Base-by-base conservation (phyloP, 371 early-diverging fungal species). In the Scutellospora calospora region DNA sequence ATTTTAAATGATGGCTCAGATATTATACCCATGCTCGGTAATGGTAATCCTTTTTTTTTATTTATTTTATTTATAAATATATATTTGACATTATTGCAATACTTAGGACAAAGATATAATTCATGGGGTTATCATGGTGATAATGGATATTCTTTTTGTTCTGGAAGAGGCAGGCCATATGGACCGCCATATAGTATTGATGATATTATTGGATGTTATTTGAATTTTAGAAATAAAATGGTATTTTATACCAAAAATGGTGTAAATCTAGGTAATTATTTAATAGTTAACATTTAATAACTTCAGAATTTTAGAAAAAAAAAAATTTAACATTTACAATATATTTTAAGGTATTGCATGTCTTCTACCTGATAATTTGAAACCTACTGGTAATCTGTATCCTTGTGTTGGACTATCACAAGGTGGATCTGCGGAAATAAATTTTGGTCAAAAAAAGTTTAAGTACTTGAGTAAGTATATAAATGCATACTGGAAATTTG, bases 221-320 rank as follows among this genome's bases (percentile, higher is more conserved):
- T 98, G 57, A 95, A 98, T 85, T 96, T 97, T 86, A 81, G 88
- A 29, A 88, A 87, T 59, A 89, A 84, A 72, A 88, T 92, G 3
- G 89, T 93, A 2, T 97, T 96, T 80, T 99, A 93, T 86, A 97
- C 97, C 12, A 97, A 95, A 83, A 98, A 98, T 83, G 99, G 98
- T 3, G 86, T 89, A 8, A 88, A 89, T 80, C 89, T 98, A 31
- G 97, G 97, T 74, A 62, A 62, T 62, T 62, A 60, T 3, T 27
- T 9, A 27, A 60, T 3, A 27, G 3, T 3, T 2, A 41, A 0
- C 9, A 41, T n/a, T 62, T 59, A 2, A 11, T n/a, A n/a, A n/a
- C n/a, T 29, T 62, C 1, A 41, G 9, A 4, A 38, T 11, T 9
- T 62, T 62, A 29, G 4, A 62, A 14, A 11, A 16, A 27, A 3